These are phyloP conservation scores for Mycena leptocephala DNA, from an alignment of 768 basidiomycete species.

Conservation along the genomic window DNA sequence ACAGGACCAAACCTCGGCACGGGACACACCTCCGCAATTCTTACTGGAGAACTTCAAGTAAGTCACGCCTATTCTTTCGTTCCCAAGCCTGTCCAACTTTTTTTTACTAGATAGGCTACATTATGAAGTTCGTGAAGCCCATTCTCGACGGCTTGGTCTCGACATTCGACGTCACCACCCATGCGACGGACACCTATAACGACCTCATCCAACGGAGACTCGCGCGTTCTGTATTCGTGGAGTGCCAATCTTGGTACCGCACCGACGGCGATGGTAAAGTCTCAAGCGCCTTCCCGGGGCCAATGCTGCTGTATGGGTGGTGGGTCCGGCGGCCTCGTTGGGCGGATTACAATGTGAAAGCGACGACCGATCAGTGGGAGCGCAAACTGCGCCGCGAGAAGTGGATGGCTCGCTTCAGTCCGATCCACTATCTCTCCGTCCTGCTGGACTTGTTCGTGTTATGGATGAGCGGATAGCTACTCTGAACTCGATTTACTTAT, in stretches of 20 bases:
- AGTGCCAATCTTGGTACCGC: slow-evolving; percentile 61
- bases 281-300: slow-evolving; percentile 59
- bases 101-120: background rate
- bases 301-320: slow-evolving; percentile 50
- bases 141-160: background rate
- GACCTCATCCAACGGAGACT: slow-evolving; percentile 25
- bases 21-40: slow-evolving; percentile 44
- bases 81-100: too few species aligned
- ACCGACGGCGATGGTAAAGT: slow-evolving; percentile 54
- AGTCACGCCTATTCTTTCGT: background rate
- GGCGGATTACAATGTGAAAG: slow-evolving; percentile 46
- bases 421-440: background rate
- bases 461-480: background rate
- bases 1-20: background rate
- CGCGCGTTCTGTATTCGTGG: slow-evolving; percentile 31
- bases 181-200: slow-evolving; percentile 5
- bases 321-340: slow-evolving; percentile 53
- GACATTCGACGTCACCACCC: background rate
- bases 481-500: too few species aligned
- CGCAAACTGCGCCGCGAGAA: background rate
- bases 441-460: background rate
- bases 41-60: slow-evolving; percentile 35
- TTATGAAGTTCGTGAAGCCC: background rate
- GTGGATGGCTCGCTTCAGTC: background rate
- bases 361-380: background rate